Evolutionary conservation across 2,329 filamentous ascomycete species (phyloP), one percentile per base, ranked within the genome.

Genomic region (Fusarium sp.): DNA sequence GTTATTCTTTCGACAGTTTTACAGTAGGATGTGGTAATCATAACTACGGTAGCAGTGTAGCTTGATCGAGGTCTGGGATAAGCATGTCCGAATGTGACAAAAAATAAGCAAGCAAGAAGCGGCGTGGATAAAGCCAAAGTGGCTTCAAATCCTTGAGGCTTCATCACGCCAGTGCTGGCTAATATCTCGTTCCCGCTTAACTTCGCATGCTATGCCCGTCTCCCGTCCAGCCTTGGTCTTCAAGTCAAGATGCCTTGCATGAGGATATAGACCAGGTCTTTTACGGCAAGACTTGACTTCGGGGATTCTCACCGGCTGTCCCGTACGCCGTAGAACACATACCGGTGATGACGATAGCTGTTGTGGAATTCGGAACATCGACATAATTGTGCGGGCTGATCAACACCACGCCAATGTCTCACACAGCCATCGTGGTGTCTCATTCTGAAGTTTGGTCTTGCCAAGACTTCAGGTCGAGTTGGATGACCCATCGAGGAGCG

Each of bases 271-370:
- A 56, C 75, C 69, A 73, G 45, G 62, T 62, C 54, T 50, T 36
- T 62, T 47, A 52, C 64, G 62, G 61, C 56, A 55, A 68, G 62
- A 66, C 62, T 65, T 55, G 47, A 61, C 47, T 57, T 70, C 62
- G 55, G 72, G 75, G 75, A 73, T 68, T 63, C 73, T 78, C 75
- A 78, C 77, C 75, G 75, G 78, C 77, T 77, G 71, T 74, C 65
- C 68, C 75, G 73, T 54, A 63, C 62, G 64, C 45, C 60, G 70
- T 61, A 70, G 66, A 72, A 34, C 68, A 62, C 57, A 63, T 71
- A 57, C 55, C 54, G 61, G 62, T 73, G 70, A 62, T 55, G 54
- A 59, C 38, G 57, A 68, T 63, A 58, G 65, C 51, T 67, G 61
- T 47, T 42, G 72, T 62, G 66, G 54, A 61, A 62, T 58, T 55